These are phyloP conservation scores for Exophiala aquamarina DNA, from an alignment of 2,329 filamentous ascomycete genomes.

Conservation along the genomic window DNA sequence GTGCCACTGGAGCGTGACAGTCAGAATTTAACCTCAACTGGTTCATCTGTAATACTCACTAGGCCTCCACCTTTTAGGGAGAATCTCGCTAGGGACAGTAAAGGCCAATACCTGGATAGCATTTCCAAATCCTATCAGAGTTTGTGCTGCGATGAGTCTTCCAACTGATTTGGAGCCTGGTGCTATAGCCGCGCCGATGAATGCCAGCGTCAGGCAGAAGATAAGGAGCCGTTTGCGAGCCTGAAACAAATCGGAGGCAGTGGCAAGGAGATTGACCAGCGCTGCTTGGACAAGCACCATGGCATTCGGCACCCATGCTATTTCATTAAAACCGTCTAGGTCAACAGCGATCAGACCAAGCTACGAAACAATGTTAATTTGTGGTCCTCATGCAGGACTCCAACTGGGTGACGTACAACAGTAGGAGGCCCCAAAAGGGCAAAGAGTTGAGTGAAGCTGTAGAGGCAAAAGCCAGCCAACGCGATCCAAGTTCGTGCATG, in stretches of 20 bases:
- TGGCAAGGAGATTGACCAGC: not conserved
- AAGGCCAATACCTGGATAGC: not conserved
- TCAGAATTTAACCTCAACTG: no score
- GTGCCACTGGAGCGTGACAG: not conserved
- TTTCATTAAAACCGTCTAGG: no score
- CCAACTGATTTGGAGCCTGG: not conserved
- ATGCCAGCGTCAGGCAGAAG: not conserved
- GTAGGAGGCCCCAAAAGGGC: slow-evolving; percentile 7
- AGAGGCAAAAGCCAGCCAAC: slow-evolving; percentile 8
- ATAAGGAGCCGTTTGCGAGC: not conserved
- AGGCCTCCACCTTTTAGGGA: not conserved
- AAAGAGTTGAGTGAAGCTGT: slow-evolving; percentile 8
- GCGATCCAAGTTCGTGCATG: slow-evolving; percentile 12
- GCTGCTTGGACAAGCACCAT: not conserved
- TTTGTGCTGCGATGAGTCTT: not conserved
- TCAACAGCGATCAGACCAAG: no score
- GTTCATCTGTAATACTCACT: no score
- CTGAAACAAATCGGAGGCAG: not conserved
- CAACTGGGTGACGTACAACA: no score
- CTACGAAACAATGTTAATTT: no score
- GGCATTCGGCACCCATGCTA: not conserved
- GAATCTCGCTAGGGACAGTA: not conserved
- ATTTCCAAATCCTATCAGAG: not conserved
- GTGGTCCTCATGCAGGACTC: not conserved
- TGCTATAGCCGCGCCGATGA: not conserved